Evolutionary conservation across 371 early-diverging fungal species (phyloP), one percentile per base, ranked within the genome.

Genomic region (Choanephora cucurbitarum): DNA sequence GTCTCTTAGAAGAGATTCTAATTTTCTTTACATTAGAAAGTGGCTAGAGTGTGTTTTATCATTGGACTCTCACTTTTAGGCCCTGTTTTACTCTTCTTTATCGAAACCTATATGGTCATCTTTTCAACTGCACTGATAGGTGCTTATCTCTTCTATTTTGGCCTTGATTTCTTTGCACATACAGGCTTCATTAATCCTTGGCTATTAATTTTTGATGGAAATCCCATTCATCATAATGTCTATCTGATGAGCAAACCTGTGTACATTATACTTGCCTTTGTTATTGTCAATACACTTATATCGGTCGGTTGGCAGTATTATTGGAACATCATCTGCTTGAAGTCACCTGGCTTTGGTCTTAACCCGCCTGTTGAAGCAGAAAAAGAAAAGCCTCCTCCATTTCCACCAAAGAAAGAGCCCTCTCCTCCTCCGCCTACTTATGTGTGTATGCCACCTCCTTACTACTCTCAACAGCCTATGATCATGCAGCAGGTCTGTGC

Each of bases 161-260:
- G 82, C 10, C 61, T 82, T 10, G 82, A 82, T 52, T 70, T 82
- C 39, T 82, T 82, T 54, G 68, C 70, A 4, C 80, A 80, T 48
- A 78, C 82, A 2, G 82, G 80, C 0, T 82, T 82, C 50, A 67
- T 78, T 53, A 75, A 82, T 33, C 68, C 74, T 15, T 67, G 72
- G 52, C 59, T 72, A 9, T 21, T 66, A 2, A 70, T 82, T 19
- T 72, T 82, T 46, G 75, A 78, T 42, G 65, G 61, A 1, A 75
- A 78, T 45, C 54, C 59, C 0, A 57, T 55, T 44, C 77, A 79
- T 39, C 51, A 60, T 21, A 70, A 66, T 33, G 62, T 58, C 0
- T 74, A 74, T 44, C 51, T 73, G 39, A 64, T 76, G 53, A 73
- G 60, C 34, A 60, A 47, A n/a, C 64, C 68, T 13, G 61, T 72